phyloP scores from a whole-genome alignment of 2,329 filamentous ascomycete genomes.

The Pestalotiopsis sp. region DNA sequence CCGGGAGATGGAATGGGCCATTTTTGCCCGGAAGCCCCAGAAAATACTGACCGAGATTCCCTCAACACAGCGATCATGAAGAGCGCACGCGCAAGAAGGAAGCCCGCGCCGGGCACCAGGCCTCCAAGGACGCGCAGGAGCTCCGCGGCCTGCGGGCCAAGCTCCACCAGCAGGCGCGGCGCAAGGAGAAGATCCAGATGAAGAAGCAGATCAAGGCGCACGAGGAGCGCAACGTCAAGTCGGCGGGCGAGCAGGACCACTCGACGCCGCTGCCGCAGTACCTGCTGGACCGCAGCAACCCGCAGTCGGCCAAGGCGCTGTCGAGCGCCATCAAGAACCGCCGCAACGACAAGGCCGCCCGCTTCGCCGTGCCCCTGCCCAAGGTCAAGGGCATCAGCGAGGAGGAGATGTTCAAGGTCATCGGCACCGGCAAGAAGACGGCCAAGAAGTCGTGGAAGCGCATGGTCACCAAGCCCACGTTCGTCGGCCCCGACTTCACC shows the following conservation, averaged over 20 bases:
- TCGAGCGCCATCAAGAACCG: constrained; percentile 94
- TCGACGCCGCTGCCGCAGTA: constrained; percentile 87
- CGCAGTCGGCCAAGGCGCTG: constrained; percentile 67
- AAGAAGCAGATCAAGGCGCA: constrained; percentile 91
- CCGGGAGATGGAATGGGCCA: neutral
- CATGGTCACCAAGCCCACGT: constrained; percentile 71
- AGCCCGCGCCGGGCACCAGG: constrained; percentile 87
- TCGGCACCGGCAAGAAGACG: constrained; percentile 95
- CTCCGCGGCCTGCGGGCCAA: constrained; percentile 90
- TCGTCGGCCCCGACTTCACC: constrained; percentile 91
- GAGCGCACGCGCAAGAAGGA: constrained; percentile 85
- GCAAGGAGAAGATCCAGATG: constrained; percentile 98
- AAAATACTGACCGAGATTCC: neutral
- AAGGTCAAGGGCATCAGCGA: constrained; percentile 93
- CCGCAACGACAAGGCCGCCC: constrained; percentile 88
- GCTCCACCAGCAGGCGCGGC: constrained; percentile 88
- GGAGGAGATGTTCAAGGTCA: constrained; percentile 97
- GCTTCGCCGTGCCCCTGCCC: constrained; percentile 88
- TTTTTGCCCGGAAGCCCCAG: neutral
- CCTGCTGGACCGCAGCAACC: constrained; percentile 80
- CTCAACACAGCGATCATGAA: constrained; percentile 71
- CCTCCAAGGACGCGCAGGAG: constrained; percentile 89
- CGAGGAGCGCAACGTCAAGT: constrained; percentile 96
- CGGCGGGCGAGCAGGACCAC: constrained; percentile 74
- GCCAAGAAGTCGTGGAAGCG: constrained; percentile 74